Evolutionary conservation across 805 yeast species (phyloP).

Genomic region (Priceomyces carsonii): DNA sequence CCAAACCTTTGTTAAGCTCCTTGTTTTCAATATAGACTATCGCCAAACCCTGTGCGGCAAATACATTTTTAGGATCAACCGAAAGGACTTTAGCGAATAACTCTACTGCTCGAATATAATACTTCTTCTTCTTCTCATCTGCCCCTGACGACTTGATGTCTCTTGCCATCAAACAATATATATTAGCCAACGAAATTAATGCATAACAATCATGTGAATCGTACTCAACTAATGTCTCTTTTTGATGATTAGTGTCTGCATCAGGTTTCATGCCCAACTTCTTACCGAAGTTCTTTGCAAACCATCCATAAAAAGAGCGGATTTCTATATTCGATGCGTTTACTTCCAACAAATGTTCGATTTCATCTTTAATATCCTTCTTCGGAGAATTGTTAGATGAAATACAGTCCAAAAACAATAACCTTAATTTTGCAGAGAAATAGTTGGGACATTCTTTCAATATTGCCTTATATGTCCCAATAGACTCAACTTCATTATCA

Average conservation of each 20-base stretch:
- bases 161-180: conserved; percentile 80
- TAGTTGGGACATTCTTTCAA: conserved; percentile 65
- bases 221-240: conserved; percentile 76
- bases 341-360: conserved; percentile 53
- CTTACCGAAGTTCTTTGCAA: conserved; percentile 59
- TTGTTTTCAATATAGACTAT: conserved; percentile 87
- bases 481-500: conserved; percentile 38
- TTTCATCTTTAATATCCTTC: conserved; percentile 51
- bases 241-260: conserved; percentile 76
- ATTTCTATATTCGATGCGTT: conserved; percentile 71
- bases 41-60: conserved; percentile 98
- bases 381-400: conserved; percentile 36
- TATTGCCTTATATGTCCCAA: conserved; percentile 54
- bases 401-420: conserved; percentile 59
- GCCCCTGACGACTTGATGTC: conserved; percentile 57
- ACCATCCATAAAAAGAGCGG: conserved; percentile 93
- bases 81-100: conserved; percentile 84
- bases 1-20: conserved; percentile 73
- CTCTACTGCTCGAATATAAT: conserved; percentile 89
- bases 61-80: conserved; percentile 81
- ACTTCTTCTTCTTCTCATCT: conserved; percentile 60
- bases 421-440: conserved; percentile 72
- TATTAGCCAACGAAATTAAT: conserved; percentile 83
- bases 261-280: conserved; percentile 50
- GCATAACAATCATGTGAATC: conserved; percentile 92